These are phyloP conservation scores for Chytriomyces sp. DNA, from an alignment of 192 early-diverging fungal species.

Conservation along the genomic window DNA sequence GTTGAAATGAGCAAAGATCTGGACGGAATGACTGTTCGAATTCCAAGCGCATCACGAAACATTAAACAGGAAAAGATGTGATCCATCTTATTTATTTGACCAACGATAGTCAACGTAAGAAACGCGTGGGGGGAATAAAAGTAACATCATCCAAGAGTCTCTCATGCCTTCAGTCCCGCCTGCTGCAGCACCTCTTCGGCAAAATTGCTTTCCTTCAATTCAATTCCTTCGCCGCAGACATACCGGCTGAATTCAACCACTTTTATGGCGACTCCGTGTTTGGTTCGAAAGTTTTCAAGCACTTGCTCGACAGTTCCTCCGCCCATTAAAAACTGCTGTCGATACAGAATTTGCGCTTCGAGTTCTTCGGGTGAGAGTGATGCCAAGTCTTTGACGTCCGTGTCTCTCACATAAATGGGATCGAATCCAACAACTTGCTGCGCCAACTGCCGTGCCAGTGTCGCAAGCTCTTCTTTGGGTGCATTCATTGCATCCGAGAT, in stretches of 20 bases:
- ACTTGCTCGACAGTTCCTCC: constrained; percentile 74
- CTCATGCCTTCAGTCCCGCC: constrained; percentile 38
- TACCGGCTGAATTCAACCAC: constrained; percentile 76
- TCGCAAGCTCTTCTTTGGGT: constrained; percentile 34
- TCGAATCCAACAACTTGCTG: constrained; percentile 88
- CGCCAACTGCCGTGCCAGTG: constrained; percentile 74
- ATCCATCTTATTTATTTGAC: neutral
- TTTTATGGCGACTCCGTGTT: constrained; percentile 39
- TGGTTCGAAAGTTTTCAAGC: constrained; percentile 53
- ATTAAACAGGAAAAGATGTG: constrained; percentile 58
- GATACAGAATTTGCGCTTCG: constrained; percentile 65
- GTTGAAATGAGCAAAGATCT: constrained; percentile 82
- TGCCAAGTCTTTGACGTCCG: neutral
- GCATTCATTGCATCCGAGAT: constrained; percentile 8
- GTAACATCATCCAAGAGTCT: neutral
- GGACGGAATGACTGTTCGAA: constrained; percentile 84
- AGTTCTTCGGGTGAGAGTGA: constrained; percentile 38
- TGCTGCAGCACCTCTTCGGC: constrained; percentile 77
- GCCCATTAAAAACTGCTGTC: constrained; percentile 78
- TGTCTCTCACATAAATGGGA: constrained; percentile 54
- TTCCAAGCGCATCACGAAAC: constrained; percentile 92
- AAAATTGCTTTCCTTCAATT: constrained; percentile 77
- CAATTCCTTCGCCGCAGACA: constrained; percentile 86
- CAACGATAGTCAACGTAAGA: neutral
- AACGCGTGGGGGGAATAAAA: neutral